Percentiles rank a stretch among this genome's conserved stretches.
These are phyloP conservation scores for Eremothecium sinecaudum DNA, from an alignment of 1,139 yeast species.

Conservation along the genomic window DNA sequence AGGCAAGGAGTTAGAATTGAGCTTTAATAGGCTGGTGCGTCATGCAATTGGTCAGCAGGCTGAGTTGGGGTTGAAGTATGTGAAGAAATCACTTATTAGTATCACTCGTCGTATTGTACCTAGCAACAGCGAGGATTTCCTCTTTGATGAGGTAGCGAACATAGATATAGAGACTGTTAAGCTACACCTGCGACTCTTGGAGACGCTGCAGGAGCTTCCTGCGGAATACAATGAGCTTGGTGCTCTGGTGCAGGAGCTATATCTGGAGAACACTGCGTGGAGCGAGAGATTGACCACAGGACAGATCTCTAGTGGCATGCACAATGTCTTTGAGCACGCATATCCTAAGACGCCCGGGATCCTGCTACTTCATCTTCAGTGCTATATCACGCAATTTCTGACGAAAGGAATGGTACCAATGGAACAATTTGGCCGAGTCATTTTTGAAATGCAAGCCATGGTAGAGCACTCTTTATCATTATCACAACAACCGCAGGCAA, in stretches of 20 bases:
- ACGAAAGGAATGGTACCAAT: slow-evolving; percentile 1
- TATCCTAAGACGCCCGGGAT: neutral
- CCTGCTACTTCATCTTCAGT: slow-evolving; percentile 3
- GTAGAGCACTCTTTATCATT: slow-evolving; percentile 12
- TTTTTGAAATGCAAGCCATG: slow-evolving; percentile 9
- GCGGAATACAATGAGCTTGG: neutral
- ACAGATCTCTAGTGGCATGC: neutral
- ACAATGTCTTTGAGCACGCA: neutral
- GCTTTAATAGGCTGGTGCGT: neutral
- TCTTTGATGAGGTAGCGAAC: slow-evolving; percentile 4
- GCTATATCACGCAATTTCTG: slow-evolving; percentile 12
- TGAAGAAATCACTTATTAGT: slow-evolving; percentile 1
- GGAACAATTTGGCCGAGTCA: slow-evolving; percentile 5
- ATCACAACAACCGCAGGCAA: slow-evolving; percentile 17
- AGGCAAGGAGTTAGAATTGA: neutral
- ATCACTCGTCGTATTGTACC: slow-evolving; percentile 4
- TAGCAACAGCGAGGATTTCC: neutral
- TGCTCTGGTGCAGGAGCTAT: neutral
- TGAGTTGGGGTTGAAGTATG: slow-evolving; percentile 1
- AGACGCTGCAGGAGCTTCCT: neutral
- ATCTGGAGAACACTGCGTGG: slow-evolving; percentile 6
- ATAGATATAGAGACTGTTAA: slow-evolving; percentile 1
- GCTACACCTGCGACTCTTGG: slow-evolving; percentile 4
- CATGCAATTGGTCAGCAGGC: neutral
- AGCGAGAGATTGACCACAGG: slow-evolving; percentile 5